Base-by-base conservation (phyloP, 768 basidiomycete genomes). In the Leccinellum rugosiceps region DNA sequence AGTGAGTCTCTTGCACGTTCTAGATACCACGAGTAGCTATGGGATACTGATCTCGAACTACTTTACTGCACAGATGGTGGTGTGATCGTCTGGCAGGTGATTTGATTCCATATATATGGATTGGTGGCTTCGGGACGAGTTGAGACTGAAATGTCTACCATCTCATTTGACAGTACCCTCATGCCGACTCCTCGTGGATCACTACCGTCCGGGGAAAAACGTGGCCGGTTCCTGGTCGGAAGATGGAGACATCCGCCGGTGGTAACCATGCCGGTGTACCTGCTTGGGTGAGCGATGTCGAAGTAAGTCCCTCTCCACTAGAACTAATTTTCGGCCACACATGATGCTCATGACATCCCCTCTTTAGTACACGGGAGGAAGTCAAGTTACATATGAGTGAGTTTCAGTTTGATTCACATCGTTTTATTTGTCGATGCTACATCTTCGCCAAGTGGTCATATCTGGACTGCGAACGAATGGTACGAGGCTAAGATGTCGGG, bases 391-490 rank as follows among this genome's bases (percentile, higher is more conserved):
- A 2, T 80, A 76, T 63, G 62, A 61, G 78, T 80, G 60, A 57
- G 76, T 26, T 25, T 6, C 58, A 8, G 19, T 10, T 19, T 21
- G 2, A 4, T 2, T 10, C 3, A 4, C 10, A 15, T 21, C 8
- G 3, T 25, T 2, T 30, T 3, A 15, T 11, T 5, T 11, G 1
- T 11, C 32, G 17, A 25, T 21, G 23, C 13, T 26, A 30, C 23
- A 13, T 17, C 11, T 13, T 13, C 32, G 34, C 7, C 38, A 80
- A 80, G 50, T 30, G 77, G 80, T 4, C 68, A 76, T 60, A 68
- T 80, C n/a, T 83, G 80, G 81, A 76, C 73, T 13, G 79, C 80
- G 9, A 75, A 72, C 56, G 78, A 74, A 67, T 83, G 81, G 81
- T 72, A 70, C 17, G 58, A 80, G 56, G 68, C 63, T 19, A 78